Conservation (phyloP, 352 stramenopile species). For the Pythium aphanidermatum region DNA sequence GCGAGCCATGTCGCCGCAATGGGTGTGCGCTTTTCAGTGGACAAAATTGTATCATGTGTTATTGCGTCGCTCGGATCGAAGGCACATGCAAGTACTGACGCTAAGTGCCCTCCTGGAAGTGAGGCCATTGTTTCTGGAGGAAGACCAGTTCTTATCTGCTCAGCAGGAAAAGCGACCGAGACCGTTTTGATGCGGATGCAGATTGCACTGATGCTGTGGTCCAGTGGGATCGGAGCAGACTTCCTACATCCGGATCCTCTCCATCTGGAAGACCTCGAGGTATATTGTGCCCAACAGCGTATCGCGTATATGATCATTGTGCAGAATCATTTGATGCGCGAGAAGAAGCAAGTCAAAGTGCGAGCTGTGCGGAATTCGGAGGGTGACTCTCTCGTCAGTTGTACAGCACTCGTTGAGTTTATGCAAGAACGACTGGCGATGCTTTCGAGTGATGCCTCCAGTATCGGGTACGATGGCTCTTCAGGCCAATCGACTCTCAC, state of each 20-base stretch:
- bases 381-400: slow-evolving; percentile 57
- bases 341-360: slow-evolving; percentile 85
- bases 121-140: slow-evolving; percentile 32
- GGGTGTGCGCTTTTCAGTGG: slow-evolving; percentile 79
- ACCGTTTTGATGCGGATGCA: slow-evolving; percentile 75
- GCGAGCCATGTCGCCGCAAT: slow-evolving; percentile 64
- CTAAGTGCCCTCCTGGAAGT: slow-evolving; percentile 1
- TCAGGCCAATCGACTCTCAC: neutral
- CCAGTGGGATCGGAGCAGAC: slow-evolving; percentile 60
- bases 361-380: slow-evolving; percentile 66
- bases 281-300: slow-evolving; percentile 69
- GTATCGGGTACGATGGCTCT: slow-evolving; percentile 1
- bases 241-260: slow-evolving; percentile 79
- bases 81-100: slow-evolving; percentile 5
- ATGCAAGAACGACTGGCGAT: slow-evolving; percentile 43
- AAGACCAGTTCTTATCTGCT: slow-evolving; percentile 70
- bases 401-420: slow-evolving; percentile 55
- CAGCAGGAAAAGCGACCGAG: slow-evolving; percentile 60
- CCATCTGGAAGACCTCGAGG: slow-evolving; percentile 77
- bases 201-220: slow-evolving; percentile 72
- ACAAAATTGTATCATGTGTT: slow-evolving; percentile 80
- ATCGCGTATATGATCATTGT: slow-evolving; percentile 85
- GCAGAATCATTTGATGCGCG: slow-evolving; percentile 73
- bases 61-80: slow-evolving; percentile 35
- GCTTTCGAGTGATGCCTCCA: slow-evolving; percentile 1